Percentiles rank a stretch among this genome's conserved stretches.
Evolutionary conservation across 2,329 filamentous ascomycete species (phyloP).

Genomic region (Arthrocladium fulminans): DNA sequence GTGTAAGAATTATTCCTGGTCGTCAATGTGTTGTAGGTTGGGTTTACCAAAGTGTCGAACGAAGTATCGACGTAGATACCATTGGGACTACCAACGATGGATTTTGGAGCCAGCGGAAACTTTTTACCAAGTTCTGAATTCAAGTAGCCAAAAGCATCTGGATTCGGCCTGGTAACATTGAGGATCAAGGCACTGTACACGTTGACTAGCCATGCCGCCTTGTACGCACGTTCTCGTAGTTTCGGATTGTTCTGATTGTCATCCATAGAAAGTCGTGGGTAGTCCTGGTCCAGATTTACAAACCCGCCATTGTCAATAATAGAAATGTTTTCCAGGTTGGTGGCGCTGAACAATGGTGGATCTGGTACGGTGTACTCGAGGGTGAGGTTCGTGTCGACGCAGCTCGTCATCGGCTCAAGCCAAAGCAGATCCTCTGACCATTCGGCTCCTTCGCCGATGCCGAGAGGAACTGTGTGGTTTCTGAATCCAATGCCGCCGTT

Average conservation of each 20-base stretch:
- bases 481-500: conserved; percentile 37
- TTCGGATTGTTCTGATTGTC: conserved; percentile 32
- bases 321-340: neutral
- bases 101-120: neutral
- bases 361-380: neutral
- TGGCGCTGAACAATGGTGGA: neutral
- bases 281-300: conserved; percentile 28
- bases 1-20: neutral
- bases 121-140: conserved; percentile 4
- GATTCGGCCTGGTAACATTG: conserved; percentile 30
- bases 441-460: conserved; percentile 35
- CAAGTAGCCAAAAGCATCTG: neutral
- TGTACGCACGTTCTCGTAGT: conserved; percentile 34
- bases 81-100: neutral
- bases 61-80: neutral
- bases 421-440: conserved; percentile 44
- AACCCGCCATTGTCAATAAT: conserved; percentile 37
- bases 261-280: conserved; percentile 21
- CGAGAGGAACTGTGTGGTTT: conserved; percentile 37
- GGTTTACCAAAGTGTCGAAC: neutral
- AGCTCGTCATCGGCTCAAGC: conserved; percentile 32
- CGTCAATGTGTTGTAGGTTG: neutral
- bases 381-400: conserved; percentile 7
- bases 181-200: conserved; percentile 11
- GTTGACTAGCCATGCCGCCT: conserved; percentile 38